Base-by-base conservation (phyloP, 805 yeast genomes). In the Nakazawaea wyomingensis region DNA sequence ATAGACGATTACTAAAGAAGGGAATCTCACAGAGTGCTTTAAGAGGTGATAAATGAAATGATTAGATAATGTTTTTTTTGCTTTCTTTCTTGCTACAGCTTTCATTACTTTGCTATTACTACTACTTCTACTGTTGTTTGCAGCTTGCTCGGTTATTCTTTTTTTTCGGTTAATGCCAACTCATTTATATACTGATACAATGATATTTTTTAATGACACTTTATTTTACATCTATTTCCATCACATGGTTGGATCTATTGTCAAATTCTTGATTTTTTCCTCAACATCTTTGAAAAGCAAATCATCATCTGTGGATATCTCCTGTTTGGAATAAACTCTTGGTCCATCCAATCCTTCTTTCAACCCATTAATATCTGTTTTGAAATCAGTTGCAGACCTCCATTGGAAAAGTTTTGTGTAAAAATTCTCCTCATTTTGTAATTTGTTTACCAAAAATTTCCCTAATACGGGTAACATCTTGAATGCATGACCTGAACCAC, bases 401-500 rank as follows among this genome's bases (percentile, higher is more conserved):
- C 69, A 64, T 28, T 52, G 52, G 50, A 64, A 64, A 16, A 56
- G 38, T 14, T 54, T 43, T 1, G 64, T 58, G 43, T 59, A 60
- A 27, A 56, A 52, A 37, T 57, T 59, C 29, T 48, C 60, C 34
- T 48, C 45, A 8, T 57, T 60, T 45, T 67, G 66, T 16, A 69
- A 37, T 29, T 56, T 56, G 44, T 61, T 59, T 10, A 61, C 65
- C 32, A 60, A 41, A 34, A 54, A 57, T 35, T 50, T 54, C 0
- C 65, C 65, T 26, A 61, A 41, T 5, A 60, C 64, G 4, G 66
- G 65, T 9, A 61, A 47, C 56, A 61, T 52, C 47, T 62, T 61
- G 50, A 62, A 62, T 0, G 60, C 65, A 51, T 62, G 67, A 2
- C 64, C 65, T 2, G 65, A 61, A 13, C 64, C 67, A 34, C 67